Evolutionary conservation across 495 filamentous ascomycete genomes (phyloP).

Genomic region (Hypoxylon fragiforme): DNA sequence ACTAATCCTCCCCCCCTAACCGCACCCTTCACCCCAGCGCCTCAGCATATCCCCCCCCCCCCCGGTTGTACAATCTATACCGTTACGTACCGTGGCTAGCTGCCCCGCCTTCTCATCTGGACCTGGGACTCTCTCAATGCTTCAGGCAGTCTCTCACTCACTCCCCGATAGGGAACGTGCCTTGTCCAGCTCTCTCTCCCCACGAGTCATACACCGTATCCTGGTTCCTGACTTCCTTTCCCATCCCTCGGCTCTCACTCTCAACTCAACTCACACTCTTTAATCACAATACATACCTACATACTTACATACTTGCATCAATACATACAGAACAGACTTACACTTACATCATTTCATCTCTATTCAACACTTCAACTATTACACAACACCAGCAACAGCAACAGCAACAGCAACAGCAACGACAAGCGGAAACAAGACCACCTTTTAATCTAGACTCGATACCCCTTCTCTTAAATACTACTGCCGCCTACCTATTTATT

Average conservation of each 20-base stretch:
- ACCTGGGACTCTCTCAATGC: too few species aligned
- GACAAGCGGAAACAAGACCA: conserved; percentile 7
- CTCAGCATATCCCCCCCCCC: conserved; percentile 3
- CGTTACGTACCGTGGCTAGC: conserved; percentile 8
- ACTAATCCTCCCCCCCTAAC: not conserved
- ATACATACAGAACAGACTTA: too few species aligned
- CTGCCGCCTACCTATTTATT: not conserved
- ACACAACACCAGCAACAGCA: too few species aligned
- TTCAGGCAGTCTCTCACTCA: too few species aligned
- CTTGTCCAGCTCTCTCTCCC: conserved; percentile 7
- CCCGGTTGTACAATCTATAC: not conserved
- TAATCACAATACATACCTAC: too few species aligned
- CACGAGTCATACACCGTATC: conserved; percentile 29
- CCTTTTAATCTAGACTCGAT: conserved; percentile 25
- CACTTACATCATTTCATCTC: too few species aligned
- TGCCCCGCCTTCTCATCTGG: conserved; percentile 28
- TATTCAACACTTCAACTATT: too few species aligned
- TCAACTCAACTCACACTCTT: too few species aligned
- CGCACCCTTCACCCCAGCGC: conserved; percentile 3
- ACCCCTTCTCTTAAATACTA: conserved; percentile 21
- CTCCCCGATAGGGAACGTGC: conserved; percentile 21
- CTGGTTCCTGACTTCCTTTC: conserved; percentile 22
- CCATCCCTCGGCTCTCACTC: not conserved
- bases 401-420: too few species aligned
- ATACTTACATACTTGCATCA: not conserved